Evolutionary conservation across 495 filamentous ascomycete species (phyloP).

Genomic region (Hypomontagnella monticulosa): DNA sequence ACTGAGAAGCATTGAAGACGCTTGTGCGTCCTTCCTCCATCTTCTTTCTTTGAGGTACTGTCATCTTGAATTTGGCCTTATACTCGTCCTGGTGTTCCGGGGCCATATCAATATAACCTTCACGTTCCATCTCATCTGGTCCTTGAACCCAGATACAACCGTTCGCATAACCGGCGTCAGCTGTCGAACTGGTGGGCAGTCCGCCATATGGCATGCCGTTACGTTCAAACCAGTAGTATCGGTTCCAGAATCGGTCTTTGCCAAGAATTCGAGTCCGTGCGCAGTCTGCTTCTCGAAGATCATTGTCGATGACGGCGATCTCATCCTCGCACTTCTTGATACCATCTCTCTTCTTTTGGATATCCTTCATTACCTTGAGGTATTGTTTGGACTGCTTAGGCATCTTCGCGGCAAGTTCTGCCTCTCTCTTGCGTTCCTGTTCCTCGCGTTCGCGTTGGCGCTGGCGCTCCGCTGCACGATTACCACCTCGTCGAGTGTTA

Average conservation of each 20-base stretch:
- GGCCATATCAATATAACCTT: constrained; percentile 78
- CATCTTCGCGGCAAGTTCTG: constrained; percentile 81
- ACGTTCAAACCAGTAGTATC: constrained; percentile 98
- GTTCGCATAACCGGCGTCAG: constrained; percentile 88
- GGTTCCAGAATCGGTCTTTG: constrained; percentile 95
- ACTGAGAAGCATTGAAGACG: constrained; percentile 80
- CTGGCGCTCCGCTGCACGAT: constrained; percentile 80
- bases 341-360: constrained; percentile 81
- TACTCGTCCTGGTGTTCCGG: constrained; percentile 71
- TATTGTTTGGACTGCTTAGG: constrained; percentile 87
- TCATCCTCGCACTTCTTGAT: constrained; percentile 84
- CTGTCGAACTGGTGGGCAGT: constrained; percentile 86
- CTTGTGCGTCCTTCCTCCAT: constrained; percentile 85
- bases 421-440: constrained; percentile 79
- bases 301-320: constrained; percentile 85
- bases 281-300: constrained; percentile 92
- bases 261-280: constrained; percentile 88
- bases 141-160: constrained; percentile 96
- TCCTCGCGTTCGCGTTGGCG: constrained; percentile 87
- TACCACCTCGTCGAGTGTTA: constrained; percentile 77
- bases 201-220: constrained; percentile 98
- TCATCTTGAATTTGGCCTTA: constrained; percentile 74
- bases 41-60: constrained; percentile 84
- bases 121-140: constrained; percentile 86
- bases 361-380: constrained; percentile 84